A percentile compares a stretch with the other conserved stretches of the same genome.
Evolutionary conservation across 2,329 filamentous ascomycete genomes (phyloP).

Genomic region (Penicillium psychrosexuale): DNA sequence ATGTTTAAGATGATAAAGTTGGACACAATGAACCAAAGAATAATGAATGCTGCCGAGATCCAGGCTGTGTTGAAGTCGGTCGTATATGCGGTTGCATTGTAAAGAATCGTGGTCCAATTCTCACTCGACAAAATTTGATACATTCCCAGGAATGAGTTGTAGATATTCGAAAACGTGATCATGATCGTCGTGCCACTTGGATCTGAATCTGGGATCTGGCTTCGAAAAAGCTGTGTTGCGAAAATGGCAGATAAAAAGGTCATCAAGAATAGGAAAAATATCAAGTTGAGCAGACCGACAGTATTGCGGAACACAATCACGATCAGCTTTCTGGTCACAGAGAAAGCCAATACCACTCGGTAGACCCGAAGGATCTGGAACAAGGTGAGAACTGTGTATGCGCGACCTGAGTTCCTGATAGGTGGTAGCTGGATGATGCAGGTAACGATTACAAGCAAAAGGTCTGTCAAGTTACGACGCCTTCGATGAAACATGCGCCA

Average conservation of each 20-base stretch:
- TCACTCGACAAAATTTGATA: slow-evolving; percentile 96
- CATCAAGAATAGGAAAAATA: slow-evolving; percentile 93
- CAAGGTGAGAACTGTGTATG: slow-evolving; percentile 83
- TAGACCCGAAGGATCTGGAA: slow-evolving; percentile 94
- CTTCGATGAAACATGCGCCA: slow-evolving; percentile 76
- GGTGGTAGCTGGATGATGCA: slow-evolving; percentile 79
- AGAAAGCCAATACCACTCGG: slow-evolving; percentile 82
- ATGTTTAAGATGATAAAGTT: slow-evolving; percentile 98
- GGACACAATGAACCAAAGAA: slow-evolving; percentile 91
- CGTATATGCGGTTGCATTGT: slow-evolving; percentile 71
- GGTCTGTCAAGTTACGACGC: slow-evolving; percentile 74
- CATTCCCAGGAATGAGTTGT: slow-evolving; percentile 95
- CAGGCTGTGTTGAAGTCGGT: slow-evolving; percentile 69
- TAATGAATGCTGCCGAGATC: slow-evolving; percentile 87
- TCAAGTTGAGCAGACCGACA: slow-evolving; percentile 86
- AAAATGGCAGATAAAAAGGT: slow-evolving; percentile 93
- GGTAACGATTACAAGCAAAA: slow-evolving; percentile 75
- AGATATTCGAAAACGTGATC: slow-evolving; percentile 84
- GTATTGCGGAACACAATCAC: slow-evolving; percentile 84
- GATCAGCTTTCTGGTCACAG: slow-evolving; percentile 83
- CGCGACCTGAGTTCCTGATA: slow-evolving; percentile 66
- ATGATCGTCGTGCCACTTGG: slow-evolving; percentile 59
- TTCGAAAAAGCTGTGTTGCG: slow-evolving; percentile 86
- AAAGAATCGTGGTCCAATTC: slow-evolving; percentile 88
- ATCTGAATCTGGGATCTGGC: slow-evolving; percentile 69